These are phyloP conservation scores for Solanum piurae DNA, from an alignment of 257 asterid genomes.

Conservation along the genomic window DNA sequence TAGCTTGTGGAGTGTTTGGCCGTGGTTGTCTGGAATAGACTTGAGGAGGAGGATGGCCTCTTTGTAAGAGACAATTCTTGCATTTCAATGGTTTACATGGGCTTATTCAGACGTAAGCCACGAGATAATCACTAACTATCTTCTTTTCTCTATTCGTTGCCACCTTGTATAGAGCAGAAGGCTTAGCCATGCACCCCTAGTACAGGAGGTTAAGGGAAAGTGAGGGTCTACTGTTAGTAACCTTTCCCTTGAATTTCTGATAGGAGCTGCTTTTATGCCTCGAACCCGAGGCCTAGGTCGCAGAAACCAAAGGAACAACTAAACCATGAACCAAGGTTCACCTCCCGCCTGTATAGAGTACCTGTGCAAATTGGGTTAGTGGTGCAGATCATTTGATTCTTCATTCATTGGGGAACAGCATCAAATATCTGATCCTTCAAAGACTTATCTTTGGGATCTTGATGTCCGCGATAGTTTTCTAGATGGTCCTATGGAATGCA, in stretches of 20 bases:
- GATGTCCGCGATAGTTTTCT: neutral
- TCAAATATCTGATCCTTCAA: neutral
- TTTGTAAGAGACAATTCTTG: neutral
- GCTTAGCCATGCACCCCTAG: neutral
- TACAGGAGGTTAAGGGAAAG: neutral
- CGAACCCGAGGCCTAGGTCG: neutral
- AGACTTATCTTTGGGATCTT: neutral
- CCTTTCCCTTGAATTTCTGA: neutral
- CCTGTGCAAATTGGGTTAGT: neutral
- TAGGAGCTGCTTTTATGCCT: neutral
- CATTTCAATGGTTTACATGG: neutral
- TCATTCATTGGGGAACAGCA: neutral
- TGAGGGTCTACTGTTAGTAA: neutral
- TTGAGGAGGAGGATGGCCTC: neutral
- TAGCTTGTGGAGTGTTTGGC: neutral
- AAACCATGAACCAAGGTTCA: neutral
- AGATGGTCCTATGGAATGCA: neutral
- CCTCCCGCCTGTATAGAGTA: neutral
- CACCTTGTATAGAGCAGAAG: neutral
- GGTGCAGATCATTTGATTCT: neutral
- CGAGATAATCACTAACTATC: neutral
- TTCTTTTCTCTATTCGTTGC: neutral
- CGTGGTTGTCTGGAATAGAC: neutral
- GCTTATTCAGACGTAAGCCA: neutral
- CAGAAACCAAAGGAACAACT: neutral